Conservation (phyloP, 2,329 filamentous ascomycete species). For the Periconia macrospinosa region DNA sequence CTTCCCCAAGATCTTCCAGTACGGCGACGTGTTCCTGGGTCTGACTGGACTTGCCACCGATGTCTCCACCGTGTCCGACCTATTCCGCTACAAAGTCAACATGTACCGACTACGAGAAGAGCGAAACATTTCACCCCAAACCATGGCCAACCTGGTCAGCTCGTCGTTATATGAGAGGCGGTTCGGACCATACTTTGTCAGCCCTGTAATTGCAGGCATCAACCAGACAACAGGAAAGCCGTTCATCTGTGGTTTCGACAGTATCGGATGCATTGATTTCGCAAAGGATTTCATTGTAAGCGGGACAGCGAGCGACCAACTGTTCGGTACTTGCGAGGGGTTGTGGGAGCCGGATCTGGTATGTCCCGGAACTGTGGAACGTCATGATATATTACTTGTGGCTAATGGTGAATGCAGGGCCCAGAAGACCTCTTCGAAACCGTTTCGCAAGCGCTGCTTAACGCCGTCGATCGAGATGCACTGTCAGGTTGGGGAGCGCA, state of each 20-base stretch:
- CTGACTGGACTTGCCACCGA: constrained; percentile 96
- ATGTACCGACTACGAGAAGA: constrained; percentile 99
- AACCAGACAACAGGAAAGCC: constrained; percentile 92
- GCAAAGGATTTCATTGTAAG: constrained; percentile 99
- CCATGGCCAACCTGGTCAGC: constrained; percentile 93
- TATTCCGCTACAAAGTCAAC: constrained; percentile 99
- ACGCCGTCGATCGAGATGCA: constrained; percentile 94
- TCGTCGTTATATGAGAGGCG: constrained; percentile 85
- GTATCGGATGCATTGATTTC: constrained; percentile 98
- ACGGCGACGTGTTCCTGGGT: constrained; percentile 92
- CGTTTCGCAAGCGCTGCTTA: constrained; percentile 91
- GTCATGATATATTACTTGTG: neutral
- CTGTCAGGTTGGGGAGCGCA: constrained; percentile 97
- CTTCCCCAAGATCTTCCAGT: constrained; percentile 99
- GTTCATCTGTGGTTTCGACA: constrained; percentile 99
- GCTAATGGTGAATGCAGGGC: constrained; percentile 53
- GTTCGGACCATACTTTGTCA: constrained; percentile 96
- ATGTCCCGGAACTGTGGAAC: constrained; percentile 15
- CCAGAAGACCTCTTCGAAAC: constrained; percentile 98
- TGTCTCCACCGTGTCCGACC: constrained; percentile 89
- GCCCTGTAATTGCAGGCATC: constrained; percentile 90
- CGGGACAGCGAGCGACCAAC: constrained; percentile 92
- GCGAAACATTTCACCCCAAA: constrained; percentile 90
- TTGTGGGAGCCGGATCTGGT: constrained; percentile 98
- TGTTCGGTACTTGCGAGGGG: constrained; percentile 98